Percentiles rank a stretch among this genome's conserved stretches.
These are phyloP conservation scores for Pseudoscleropodium purum DNA, from an alignment of 225 moss, liverwort and hornwort species.

Conservation along the genomic window DNA sequence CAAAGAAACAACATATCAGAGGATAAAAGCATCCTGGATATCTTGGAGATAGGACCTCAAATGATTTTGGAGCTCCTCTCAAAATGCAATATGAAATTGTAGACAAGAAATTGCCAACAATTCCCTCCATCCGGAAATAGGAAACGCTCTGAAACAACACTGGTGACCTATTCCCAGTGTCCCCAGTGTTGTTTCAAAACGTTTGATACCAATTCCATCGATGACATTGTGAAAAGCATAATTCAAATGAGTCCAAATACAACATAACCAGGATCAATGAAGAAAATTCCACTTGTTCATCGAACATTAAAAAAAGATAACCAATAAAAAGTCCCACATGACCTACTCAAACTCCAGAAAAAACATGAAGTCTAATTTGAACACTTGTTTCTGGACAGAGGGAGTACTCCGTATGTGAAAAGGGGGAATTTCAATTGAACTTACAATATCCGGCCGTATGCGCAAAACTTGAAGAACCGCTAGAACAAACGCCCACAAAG, in stretches of 20 bases:
- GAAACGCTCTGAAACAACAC: neutral
- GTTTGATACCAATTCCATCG: neutral
- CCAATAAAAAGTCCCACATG: neutral
- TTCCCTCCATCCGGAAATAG: neutral
- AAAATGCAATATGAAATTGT: neutral
- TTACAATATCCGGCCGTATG: conserved; percentile 85
- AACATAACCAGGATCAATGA: neutral
- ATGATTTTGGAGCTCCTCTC: neutral
- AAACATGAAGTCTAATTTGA: neutral
- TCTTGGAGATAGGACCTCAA: neutral
- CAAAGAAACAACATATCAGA: neutral
- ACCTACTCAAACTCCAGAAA: neutral
- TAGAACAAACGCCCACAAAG: conserved; percentile 62
- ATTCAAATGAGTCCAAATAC: neutral
- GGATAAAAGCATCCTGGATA: neutral
- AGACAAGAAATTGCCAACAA: neutral
- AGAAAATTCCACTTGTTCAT: neutral
- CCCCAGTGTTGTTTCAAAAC: neutral
- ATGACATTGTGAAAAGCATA: neutral
- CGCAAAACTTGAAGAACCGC: conserved; percentile 55
- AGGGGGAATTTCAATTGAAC: neutral
- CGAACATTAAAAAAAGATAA: neutral
- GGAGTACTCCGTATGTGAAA: neutral
- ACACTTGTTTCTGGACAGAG: neutral
- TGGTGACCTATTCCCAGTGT: neutral